These are phyloP conservation scores for Penicillium crustosum DNA, from an alignment of 2,329 filamentous ascomycete genomes.

Conservation along the genomic window DNA sequence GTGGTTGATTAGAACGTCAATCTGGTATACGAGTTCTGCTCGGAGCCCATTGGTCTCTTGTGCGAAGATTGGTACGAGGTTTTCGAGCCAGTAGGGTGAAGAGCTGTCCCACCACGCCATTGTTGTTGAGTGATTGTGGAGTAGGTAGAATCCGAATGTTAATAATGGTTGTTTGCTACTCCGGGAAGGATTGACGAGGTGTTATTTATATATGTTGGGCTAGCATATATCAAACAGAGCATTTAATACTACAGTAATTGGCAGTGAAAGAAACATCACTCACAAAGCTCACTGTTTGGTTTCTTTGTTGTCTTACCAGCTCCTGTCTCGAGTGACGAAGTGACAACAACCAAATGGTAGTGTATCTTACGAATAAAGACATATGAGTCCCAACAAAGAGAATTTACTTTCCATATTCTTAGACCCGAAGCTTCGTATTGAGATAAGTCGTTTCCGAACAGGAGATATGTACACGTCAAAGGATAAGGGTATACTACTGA, in stretches of 20 bases:
- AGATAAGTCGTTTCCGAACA: not conserved
- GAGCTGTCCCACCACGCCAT: conserved; percentile 1
- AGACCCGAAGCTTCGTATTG: not conserved
- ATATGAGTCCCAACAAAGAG: not conserved
- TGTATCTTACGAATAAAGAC: not conserved
- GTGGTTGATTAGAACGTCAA: not conserved
- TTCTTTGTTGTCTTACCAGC: not conserved
- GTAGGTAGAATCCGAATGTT: not conserved
- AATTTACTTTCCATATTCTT: not conserved
- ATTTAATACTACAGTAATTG: not conserved
- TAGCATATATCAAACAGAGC: not conserved
- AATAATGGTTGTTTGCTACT: not conserved
- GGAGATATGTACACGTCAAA: not conserved
- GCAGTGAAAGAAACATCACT: not conserved
- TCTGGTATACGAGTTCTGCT: not conserved
- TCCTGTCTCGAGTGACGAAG: not conserved
- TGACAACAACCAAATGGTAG: not conserved
- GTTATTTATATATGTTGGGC: not conserved
- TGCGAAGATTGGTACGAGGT: not conserved
- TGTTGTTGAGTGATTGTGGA: no score
- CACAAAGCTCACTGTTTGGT: not conserved
- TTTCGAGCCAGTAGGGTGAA: not conserved
- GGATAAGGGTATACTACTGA: not conserved
- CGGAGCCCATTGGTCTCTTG: not conserved
- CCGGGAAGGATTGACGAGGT: not conserved